Percentiles rank a stretch among this genome's conserved stretches.
These are phyloP conservation scores for Ambrosiella beaveri DNA, from an alignment of 2,329 filamentous ascomycete genomes.

Conservation along the genomic window DNA sequence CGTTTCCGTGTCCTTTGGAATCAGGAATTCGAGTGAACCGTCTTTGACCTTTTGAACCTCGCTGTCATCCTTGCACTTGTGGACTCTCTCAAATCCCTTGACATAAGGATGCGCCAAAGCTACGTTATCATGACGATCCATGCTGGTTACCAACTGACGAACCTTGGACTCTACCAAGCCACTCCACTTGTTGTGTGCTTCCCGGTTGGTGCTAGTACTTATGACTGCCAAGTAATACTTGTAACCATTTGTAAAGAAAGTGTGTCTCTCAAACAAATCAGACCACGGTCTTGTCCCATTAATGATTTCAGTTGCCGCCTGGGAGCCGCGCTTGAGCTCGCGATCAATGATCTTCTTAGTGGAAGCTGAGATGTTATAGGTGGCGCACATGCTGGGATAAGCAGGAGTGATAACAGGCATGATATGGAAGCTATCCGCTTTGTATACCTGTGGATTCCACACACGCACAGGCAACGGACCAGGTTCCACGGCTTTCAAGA, in stretches of 20 bases:
- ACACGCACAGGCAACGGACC: constrained; percentile 66
- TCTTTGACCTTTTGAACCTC: constrained; percentile 37
- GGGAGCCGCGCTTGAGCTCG: constrained; percentile 61
- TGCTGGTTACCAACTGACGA: constrained; percentile 61
- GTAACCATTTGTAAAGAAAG: constrained; percentile 83
- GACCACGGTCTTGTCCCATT: constrained; percentile 63
- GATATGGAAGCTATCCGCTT: constrained; percentile 64
- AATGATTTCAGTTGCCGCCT: constrained; percentile 68
- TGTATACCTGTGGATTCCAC: constrained; percentile 89
- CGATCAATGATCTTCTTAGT: constrained; percentile 69
- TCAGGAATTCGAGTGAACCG: constrained; percentile 31
- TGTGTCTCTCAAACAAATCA: constrained; percentile 75
- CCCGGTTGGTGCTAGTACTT: constrained; percentile 64
- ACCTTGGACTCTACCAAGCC: constrained; percentile 90
- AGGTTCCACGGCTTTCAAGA: constrained; percentile 75
- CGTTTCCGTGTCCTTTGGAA: constrained; percentile 16
- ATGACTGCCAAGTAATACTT: constrained; percentile 91
- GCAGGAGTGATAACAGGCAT: constrained; percentile 98
- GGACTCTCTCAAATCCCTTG: constrained; percentile 74
- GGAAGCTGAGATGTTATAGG: constrained; percentile 80
- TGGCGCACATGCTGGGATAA: constrained; percentile 95
- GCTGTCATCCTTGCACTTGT: constrained; percentile 43
- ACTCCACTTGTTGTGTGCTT: constrained; percentile 73
- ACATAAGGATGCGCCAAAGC: constrained; percentile 79
- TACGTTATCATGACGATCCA: constrained; percentile 68